Percentiles rank a stretch among this genome's conserved stretches.
These are phyloP conservation scores for Candolleomyces eurysporus DNA, from an alignment of 768 basidiomycete genomes.

Conservation along the genomic window DNA sequence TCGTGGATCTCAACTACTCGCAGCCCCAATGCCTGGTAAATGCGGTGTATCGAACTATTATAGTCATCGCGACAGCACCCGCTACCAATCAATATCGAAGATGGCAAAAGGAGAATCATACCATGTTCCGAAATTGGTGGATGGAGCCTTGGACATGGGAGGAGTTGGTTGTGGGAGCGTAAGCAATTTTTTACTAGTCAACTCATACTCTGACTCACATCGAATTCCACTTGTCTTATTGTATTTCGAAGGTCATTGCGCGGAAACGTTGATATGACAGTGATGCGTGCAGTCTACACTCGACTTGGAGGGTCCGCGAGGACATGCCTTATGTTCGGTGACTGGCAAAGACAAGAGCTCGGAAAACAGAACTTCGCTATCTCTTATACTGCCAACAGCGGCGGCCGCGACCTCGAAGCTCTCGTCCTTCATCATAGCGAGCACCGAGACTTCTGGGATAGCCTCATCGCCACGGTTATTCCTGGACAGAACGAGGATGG, in stretches of 20 bases:
- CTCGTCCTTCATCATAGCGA: background rate
- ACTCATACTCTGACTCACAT: background rate
- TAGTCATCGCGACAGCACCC: background rate
- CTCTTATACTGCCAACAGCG: background rate
- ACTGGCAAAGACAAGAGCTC: background rate
- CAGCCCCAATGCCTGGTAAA: background rate
- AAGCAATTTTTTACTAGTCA: background rate
- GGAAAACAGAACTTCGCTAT: background rate
- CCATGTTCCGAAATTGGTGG: background rate
- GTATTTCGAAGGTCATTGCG: background rate
- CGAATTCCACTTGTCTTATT: too few species aligned
- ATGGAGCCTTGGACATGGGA: background rate
- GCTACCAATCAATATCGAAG: background rate
- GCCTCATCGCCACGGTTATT: background rate
- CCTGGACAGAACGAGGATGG: background rate
- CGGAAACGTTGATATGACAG: background rate
- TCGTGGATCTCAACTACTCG: background rate
- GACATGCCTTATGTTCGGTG: background rate
- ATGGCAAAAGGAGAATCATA: background rate
- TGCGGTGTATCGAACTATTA: background rate
- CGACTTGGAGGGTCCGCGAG: background rate
- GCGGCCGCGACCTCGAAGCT: background rate
- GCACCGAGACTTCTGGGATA: background rate
- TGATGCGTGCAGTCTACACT: background rate
- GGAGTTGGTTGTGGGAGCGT: background rate